phyloP scores from a whole-genome alignment of 495 filamentous ascomycete species.

The Aspergillus coremiiformis region DNA sequence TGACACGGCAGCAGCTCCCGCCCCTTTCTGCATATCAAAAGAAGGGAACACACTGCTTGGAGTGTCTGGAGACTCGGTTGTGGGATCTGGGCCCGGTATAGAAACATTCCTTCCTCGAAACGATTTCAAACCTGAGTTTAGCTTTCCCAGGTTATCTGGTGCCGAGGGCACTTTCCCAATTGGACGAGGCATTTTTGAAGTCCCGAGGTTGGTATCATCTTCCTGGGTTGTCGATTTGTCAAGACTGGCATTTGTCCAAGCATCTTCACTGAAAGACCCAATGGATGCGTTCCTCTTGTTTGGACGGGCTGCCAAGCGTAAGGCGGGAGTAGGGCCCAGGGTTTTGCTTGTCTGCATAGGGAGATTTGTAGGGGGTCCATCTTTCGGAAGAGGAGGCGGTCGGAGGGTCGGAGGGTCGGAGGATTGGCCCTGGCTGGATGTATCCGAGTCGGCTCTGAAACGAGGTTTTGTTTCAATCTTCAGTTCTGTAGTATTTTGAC shows the following conservation, averaged over 20 bases:
- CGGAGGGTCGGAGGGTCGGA: constrained; percentile 14
- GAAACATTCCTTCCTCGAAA: constrained; percentile 68
- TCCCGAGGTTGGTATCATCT: constrained; percentile 29
- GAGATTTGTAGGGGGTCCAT: constrained; percentile 20
- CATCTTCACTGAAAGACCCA: constrained; percentile 25
- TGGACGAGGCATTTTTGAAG: constrained; percentile 34
- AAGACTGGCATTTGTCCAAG: constrained; percentile 24
- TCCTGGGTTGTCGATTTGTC: constrained; percentile 38
- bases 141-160: constrained; percentile 59
- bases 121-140: constrained; percentile 67
- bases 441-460: constrained; percentile 32
- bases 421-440: constrained; percentile 37
- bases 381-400: constrained; percentile 27
- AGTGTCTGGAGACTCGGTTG: constrained; percentile 64
- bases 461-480: constrained; percentile 77
- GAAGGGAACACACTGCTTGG: constrained; percentile 61
- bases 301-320: constrained; percentile 17
- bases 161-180: constrained; percentile 46
- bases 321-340: constrained; percentile 15
- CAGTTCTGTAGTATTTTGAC: constrained; percentile 67
- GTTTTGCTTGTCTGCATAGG: constrained; percentile 13
- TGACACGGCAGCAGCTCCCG: constrained; percentile 45
- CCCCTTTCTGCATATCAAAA: constrained; percentile 42
- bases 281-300: constrained; percentile 29
- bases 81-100: constrained; percentile 59